Conservation (phyloP, 2,329 filamentous ascomycete species). For the Cladophialophora immunda region DNA sequence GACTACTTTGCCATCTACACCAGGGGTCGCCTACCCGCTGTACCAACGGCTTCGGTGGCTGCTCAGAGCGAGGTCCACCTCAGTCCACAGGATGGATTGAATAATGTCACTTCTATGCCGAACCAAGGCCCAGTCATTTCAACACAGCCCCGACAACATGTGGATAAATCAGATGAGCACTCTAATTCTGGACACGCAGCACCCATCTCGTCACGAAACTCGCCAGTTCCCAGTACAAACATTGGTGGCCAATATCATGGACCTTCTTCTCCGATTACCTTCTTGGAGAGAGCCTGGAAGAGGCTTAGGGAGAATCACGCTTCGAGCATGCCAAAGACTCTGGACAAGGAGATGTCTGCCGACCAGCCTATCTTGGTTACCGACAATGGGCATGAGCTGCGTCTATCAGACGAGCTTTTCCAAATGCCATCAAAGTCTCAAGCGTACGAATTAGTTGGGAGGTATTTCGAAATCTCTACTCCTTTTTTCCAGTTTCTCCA, state of each 20-base stretch:
- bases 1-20: slow-evolving; percentile 1
- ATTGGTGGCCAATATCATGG: slow-evolving; percentile 13
- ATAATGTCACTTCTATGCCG: neutral
- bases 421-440: neutral
- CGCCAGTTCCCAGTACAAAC: slow-evolving; percentile 8
- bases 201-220: slow-evolving; percentile 6
- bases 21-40: slow-evolving; percentile 1
- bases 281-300: slow-evolving; percentile 10
- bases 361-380: neutral
- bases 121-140: neutral
- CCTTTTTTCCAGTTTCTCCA: slow-evolving; percentile 11
- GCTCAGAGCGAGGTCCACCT: neutral
- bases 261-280: slow-evolving; percentile 7
- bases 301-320: slow-evolving; percentile 1
- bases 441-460: neutral
- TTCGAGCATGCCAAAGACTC: neutral
- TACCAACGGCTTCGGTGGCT: neutral
- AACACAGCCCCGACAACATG: neutral
- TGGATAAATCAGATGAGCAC: neutral
- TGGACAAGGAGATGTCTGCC: neutral
- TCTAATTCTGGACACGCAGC: neutral
- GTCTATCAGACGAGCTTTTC: neutral
- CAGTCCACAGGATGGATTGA: neutral
- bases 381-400: neutral
- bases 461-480: slow-evolving; percentile 1